These are phyloP conservation scores for Curvularia lunata DNA, from an alignment of 2,329 filamentous ascomycete species.

Conservation along the genomic window DNA sequence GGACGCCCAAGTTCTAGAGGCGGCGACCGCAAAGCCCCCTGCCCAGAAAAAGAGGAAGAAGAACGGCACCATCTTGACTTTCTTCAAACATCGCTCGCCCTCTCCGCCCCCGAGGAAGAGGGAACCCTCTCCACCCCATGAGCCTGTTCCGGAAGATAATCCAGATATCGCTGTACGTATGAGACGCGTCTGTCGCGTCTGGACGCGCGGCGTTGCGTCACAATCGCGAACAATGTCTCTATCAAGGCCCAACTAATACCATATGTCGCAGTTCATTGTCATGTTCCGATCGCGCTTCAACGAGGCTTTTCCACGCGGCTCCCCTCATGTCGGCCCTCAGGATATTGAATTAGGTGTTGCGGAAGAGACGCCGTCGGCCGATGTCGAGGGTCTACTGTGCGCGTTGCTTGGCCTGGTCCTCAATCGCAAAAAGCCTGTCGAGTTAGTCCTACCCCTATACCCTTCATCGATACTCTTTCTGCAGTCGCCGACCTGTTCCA, in stretches of 20 bases:
- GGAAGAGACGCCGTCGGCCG: slow-evolving; percentile 78
- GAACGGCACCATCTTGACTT: slow-evolving; percentile 45
- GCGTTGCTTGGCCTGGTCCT: slow-evolving; percentile 85
- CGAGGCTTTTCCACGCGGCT: slow-evolving; percentile 85
- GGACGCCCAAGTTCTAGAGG: slow-evolving; percentile 34
- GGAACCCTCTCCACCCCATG: slow-evolving; percentile 85
- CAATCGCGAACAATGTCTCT: slow-evolving; percentile 31
- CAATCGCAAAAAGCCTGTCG: slow-evolving; percentile 98
- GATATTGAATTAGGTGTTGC: slow-evolving; percentile 89
- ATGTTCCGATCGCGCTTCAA: slow-evolving; percentile 96
- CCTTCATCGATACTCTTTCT: slow-evolving; percentile 10
- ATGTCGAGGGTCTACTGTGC: slow-evolving; percentile 87
- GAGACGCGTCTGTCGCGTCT: slow-evolving; percentile 49
- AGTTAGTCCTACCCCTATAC: slow-evolving; percentile 68
- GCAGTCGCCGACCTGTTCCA: slow-evolving; percentile 28
- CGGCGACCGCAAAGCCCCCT: slow-evolving; percentile 33
- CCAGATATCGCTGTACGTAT: slow-evolving; percentile 86
- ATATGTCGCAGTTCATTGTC: slow-evolving; percentile 78
- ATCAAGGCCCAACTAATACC: slow-evolving; percentile 39
- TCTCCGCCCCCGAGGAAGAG: slow-evolving; percentile 70
- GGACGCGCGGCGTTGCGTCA: slow-evolving; percentile 33
- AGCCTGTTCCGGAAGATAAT: slow-evolving; percentile 89
- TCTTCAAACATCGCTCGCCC: slow-evolving; percentile 51
- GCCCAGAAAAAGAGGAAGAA: slow-evolving; percentile 42
- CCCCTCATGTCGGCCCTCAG: slow-evolving; percentile 90